Conservation (phyloP, 179 eudicot genomes). For the Pouteria campechiana region DNA sequence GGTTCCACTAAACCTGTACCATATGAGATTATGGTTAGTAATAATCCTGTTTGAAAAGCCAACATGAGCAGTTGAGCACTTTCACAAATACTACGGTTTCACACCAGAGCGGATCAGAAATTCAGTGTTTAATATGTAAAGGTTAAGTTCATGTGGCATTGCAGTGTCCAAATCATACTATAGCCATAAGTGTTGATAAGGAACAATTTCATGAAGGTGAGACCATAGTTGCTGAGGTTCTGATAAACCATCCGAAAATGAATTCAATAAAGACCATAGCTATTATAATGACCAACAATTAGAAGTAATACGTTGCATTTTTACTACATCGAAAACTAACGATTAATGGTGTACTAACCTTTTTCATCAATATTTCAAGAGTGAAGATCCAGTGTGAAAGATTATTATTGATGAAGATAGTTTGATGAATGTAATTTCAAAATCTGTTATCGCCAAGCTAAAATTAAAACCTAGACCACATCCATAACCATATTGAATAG, state of each 20-base stretch:
- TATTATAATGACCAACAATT: neutral
- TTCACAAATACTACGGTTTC: neutral
- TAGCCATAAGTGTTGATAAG: no score
- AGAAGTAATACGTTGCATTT: neutral
- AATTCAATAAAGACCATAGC: neutral
- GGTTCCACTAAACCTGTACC: neutral
- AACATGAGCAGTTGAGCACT: neutral
- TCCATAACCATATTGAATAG: neutral
- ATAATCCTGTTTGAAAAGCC: neutral
- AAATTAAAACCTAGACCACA: neutral
- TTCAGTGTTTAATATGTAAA: neutral
- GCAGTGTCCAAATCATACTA: neutral
- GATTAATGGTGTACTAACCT: neutral
- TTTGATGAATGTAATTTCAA: neutral
- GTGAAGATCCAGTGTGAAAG: neutral
- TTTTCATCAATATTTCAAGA: neutral
- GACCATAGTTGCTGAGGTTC: neutral
- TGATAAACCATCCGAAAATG: neutral
- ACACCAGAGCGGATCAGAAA: neutral
- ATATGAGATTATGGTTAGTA: neutral
- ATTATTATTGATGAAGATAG: no score
- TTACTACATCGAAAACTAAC: neutral
- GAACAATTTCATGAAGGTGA: no score
- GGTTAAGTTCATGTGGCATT: neutral
- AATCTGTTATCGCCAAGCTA: neutral